These are phyloP conservation scores for Coleophoma cylindrospora DNA, from an alignment of 2,329 filamentous ascomycete genomes.

Conservation along the genomic window DNA sequence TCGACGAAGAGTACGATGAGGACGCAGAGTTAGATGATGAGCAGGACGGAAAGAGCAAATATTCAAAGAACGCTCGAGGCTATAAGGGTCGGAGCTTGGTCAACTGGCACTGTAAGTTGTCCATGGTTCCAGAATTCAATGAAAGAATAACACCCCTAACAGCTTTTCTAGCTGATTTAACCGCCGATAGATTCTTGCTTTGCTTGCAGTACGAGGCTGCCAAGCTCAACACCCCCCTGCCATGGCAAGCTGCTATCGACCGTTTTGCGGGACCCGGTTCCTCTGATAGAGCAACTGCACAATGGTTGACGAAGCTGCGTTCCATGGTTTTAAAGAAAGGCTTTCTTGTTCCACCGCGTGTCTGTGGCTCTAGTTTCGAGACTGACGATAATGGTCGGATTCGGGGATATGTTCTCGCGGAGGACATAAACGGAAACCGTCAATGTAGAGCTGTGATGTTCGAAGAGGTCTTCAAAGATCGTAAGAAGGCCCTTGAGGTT, in stretches of 20 bases:
- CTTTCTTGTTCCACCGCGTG: conserved; percentile 22
- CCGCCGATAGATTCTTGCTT: conserved; percentile 38
- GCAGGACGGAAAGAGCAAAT: no score
- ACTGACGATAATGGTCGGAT: conserved; percentile 14
- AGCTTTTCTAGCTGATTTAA: conserved; percentile 27
- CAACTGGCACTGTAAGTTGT: conserved; percentile 37
- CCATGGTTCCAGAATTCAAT: background rate
- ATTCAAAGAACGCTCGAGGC: no score
- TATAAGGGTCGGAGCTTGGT: conserved; percentile 32
- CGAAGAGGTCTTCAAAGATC: no score
- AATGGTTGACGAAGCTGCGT: conserved; percentile 19
- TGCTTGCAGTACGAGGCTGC: conserved; percentile 34
- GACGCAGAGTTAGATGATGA: no score
- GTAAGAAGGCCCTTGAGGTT: no score
- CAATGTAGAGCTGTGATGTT: no score
- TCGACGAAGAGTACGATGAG: no score
- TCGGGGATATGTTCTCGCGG: background rate
- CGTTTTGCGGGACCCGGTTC: conserved; percentile 18
- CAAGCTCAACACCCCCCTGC: conserved; percentile 8
- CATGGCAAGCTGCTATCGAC: conserved; percentile 21
- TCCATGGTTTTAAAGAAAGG: conserved; percentile 19
- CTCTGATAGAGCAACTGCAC: conserved; percentile 13
- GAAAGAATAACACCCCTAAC: background rate
- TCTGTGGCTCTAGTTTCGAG: conserved; percentile 10
- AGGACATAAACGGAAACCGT: no score